Conservation (phyloP, 257 asterid genomes). For the Nicotiana tomentosiformis region DNA sequence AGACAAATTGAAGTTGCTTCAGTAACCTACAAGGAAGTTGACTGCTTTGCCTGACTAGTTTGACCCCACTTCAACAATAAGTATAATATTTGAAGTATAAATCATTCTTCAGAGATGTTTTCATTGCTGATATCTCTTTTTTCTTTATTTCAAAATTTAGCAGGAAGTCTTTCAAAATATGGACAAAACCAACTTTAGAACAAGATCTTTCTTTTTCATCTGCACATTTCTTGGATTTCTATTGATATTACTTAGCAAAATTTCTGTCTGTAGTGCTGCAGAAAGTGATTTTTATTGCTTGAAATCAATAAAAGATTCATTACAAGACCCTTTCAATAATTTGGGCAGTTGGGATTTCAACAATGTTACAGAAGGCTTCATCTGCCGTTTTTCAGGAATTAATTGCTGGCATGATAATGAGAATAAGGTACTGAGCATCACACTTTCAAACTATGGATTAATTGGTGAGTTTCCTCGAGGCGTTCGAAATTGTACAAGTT, state of each 20-base stretch:
- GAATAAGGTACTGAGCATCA: conserved; percentile 10
- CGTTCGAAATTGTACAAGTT: neutral
- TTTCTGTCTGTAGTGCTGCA: neutral
- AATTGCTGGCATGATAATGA: conserved; percentile 15
- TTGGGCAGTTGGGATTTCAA: conserved; percentile 14
- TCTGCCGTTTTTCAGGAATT: conserved; percentile 10
- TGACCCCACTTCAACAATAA: neutral
- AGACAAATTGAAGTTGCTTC: no score
- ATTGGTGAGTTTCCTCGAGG: conserved; percentile 21
- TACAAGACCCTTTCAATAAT: conserved; percentile 16
- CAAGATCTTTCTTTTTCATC: neutral
- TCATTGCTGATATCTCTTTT: no score
- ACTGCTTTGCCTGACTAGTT: neutral
- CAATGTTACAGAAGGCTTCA: conserved; percentile 7
- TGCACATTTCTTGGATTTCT: neutral
- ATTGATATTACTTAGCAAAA: neutral
- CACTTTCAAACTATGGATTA: conserved; percentile 1
- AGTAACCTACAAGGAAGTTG: neutral
- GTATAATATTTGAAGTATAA: neutral
- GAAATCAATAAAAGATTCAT: conserved; percentile 4
- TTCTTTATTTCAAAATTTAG: neutral
- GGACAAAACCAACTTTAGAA: neutral
- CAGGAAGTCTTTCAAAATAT: neutral
- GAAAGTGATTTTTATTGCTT: conserved; percentile 9
- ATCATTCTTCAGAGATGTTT: no score